Evolutionary conservation across 495 filamentous ascomycete species (phyloP).

Genomic region (Tuber aestivum): DNA sequence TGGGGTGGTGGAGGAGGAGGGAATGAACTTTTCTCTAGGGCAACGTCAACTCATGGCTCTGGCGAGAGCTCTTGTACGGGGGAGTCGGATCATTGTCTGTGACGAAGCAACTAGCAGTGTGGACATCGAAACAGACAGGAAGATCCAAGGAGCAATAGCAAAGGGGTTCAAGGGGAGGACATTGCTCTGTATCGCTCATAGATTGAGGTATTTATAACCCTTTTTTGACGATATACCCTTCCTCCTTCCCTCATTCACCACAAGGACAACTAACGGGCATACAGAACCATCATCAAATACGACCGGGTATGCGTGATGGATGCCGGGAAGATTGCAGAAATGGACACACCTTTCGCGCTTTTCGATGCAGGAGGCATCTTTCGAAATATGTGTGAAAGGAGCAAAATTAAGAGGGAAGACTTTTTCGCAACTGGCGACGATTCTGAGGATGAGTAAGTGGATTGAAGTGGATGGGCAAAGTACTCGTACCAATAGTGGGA

Average conservation of each 20-base stretch:
- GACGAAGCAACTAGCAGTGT: constrained; percentile 91
- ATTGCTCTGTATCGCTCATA: constrained; percentile 89
- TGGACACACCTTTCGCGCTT: constrained; percentile 67
- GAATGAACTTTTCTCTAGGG: constrained; percentile 91
- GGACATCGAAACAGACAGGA: constrained; percentile 93
- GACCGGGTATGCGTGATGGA: constrained; percentile 97
- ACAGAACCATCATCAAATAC: constrained; percentile 76
- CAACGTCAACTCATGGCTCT: constrained; percentile 95
- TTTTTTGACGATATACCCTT: neutral
- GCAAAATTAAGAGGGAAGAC: constrained; percentile 74
- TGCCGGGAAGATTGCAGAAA: constrained; percentile 72
- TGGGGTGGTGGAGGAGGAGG: constrained; percentile 81
- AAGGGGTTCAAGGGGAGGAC: constrained; percentile 83
- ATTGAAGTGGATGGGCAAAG: neutral
- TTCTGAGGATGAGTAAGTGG: neutral
- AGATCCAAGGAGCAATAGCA: constrained; percentile 88
- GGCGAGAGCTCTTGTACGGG: constrained; percentile 78
- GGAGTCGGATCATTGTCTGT: constrained; percentile 85
- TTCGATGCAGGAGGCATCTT: constrained; percentile 73
- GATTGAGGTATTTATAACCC: constrained; percentile 52
- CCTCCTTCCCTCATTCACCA: neutral
- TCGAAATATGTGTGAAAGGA: constrained; percentile 83
- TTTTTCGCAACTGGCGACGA: constrained; percentile 44
- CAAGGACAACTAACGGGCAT: neutral
- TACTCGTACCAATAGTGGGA: too few species aligned